A percentile compares a stretch with the other conserved stretches of the same genome.
These are phyloP conservation scores for Backusella sp. DNA, from an alignment of 192 early-diverging fungal genomes.

Conservation along the genomic window DNA sequence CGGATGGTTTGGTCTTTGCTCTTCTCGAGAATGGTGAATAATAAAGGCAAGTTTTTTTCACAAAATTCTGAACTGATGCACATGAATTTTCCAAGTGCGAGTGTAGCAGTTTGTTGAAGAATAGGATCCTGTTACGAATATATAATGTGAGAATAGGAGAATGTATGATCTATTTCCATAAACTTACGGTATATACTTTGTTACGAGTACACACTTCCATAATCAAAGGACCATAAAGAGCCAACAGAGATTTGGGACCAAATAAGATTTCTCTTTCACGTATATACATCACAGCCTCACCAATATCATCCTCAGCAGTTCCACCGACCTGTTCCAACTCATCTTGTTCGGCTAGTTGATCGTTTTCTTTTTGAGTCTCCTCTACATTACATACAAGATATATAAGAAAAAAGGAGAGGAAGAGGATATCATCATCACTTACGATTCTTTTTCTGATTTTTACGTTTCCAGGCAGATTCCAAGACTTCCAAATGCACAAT, in stretches of 20 bases:
- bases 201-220: slow-evolving; percentile 81
- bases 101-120: slow-evolving; percentile 85
- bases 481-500: slow-evolving; percentile 94
- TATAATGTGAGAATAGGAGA: not conserved
- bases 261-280: slow-evolving; percentile 92
- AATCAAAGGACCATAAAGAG: slow-evolving; percentile 79
- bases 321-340: slow-evolving; percentile 94
- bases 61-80: slow-evolving; percentile 95
- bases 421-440: not conserved
- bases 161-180: not conserved
- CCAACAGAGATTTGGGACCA: slow-evolving; percentile 73
- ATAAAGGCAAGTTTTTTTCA: slow-evolving; percentile 85
- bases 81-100: slow-evolving; percentile 96
- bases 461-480: slow-evolving; percentile 91
- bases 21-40: slow-evolving; percentile 88
- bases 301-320: slow-evolving; percentile 93
- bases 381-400: not conserved
- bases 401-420: not conserved
- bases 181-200: slow-evolving; percentile 72
- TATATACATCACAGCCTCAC: slow-evolving; percentile 81
- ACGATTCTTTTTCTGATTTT: slow-evolving; percentile 51
- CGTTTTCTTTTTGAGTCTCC: slow-evolving; percentile 39
- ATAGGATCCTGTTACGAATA: slow-evolving; percentile 57
- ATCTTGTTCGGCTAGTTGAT: slow-evolving; percentile 56
- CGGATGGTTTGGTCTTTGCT: slow-evolving; percentile 83